Conservation (phyloP, 23 red algal species). For the Agarophyton chilense region DNA sequence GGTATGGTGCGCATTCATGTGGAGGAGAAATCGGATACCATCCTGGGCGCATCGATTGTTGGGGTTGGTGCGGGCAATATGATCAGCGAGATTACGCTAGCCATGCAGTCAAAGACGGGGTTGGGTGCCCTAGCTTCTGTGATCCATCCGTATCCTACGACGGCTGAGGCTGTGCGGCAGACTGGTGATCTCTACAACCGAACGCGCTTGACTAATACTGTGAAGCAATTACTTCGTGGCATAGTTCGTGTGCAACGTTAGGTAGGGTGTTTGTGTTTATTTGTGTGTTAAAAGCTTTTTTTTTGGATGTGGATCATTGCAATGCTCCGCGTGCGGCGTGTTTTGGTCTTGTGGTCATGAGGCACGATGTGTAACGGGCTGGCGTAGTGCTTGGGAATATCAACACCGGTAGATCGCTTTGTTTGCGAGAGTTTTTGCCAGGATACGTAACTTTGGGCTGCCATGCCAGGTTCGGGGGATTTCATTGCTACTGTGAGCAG, state of each 20-base stretch:
- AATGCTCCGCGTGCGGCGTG: too few relatives aligned
- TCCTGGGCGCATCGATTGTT: slow-evolving; percentile 63
- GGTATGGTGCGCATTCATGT: slow-evolving; percentile 79
- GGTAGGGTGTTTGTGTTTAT: neutral
- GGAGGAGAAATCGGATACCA: slow-evolving; percentile 65
- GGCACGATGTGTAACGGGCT: too few relatives aligned
- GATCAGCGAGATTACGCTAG: slow-evolving; percentile 78
- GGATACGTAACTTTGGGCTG: too few relatives aligned
- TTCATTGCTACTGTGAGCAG: too few relatives aligned
- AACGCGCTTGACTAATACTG: slow-evolving; percentile 70
- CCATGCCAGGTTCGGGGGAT: too few relatives aligned
- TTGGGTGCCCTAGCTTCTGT: slow-evolving; percentile 71
- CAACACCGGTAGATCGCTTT: too few relatives aligned
- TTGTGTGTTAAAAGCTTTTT: neutral
- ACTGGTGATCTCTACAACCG: slow-evolving; percentile 78
- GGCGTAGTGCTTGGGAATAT: too few relatives aligned
- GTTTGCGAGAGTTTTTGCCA: too few relatives aligned
- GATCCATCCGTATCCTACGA: slow-evolving; percentile 89
- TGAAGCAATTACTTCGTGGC: slow-evolving; percentile 58
- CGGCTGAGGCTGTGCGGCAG: slow-evolving; percentile 62
- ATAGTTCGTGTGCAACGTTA: slow-evolving; percentile 75
- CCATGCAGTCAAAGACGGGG: slow-evolving; percentile 72
- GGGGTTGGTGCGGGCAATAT: slow-evolving; percentile 77
- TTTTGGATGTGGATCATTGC: too few relatives aligned
- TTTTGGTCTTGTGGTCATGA: too few relatives aligned